Evolutionary conservation across 768 basidiomycete species (phyloP).

Genomic region (Mycena epipterygia): DNA sequence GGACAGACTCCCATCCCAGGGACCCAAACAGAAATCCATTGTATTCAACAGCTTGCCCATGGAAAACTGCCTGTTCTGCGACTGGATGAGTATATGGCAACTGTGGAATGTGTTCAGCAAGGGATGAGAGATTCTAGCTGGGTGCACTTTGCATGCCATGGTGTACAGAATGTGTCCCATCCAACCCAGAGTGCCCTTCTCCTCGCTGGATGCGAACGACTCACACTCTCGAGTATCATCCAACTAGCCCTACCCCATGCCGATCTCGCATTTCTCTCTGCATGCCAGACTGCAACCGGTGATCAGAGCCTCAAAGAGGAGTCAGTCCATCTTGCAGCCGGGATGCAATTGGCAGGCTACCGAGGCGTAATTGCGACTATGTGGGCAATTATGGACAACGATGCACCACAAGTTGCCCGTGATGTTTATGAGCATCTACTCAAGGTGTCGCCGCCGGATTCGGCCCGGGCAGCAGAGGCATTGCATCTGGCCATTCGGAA

Average conservation of each 20-base stretch:
- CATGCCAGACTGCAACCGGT: too few species aligned
- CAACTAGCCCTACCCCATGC: too few species aligned
- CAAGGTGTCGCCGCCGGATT: slow-evolving; percentile 15
- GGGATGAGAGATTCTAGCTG: background rate
- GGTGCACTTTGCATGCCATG: too few species aligned
- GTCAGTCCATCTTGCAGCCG: background rate
- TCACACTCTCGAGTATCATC: too few species aligned
- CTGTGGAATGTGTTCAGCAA: background rate
- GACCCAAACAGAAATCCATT: background rate
- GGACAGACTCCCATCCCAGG: background rate
- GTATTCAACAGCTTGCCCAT: background rate
- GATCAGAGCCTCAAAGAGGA: background rate
- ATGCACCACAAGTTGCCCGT: slow-evolving; percentile 50
- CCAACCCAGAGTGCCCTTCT: too few species aligned
- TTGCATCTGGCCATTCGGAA: background rate
- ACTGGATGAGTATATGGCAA: background rate
- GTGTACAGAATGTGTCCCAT: background rate
- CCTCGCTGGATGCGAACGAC: too few species aligned
- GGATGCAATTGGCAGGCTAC: slow-evolving; percentile 53
- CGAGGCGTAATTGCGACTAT: slow-evolving; percentile 55
- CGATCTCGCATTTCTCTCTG: too few species aligned
- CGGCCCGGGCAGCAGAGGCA: background rate
- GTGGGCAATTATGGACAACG: slow-evolving; percentile 16
- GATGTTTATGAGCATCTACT: slow-evolving; percentile 48
- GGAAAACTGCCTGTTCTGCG: background rate